Percentiles rank a stretch among this genome's conserved stretches.
These are phyloP conservation scores for Castanea sativa DNA, from an alignment of 306 rosid genomes.

Conservation along the genomic window DNA sequence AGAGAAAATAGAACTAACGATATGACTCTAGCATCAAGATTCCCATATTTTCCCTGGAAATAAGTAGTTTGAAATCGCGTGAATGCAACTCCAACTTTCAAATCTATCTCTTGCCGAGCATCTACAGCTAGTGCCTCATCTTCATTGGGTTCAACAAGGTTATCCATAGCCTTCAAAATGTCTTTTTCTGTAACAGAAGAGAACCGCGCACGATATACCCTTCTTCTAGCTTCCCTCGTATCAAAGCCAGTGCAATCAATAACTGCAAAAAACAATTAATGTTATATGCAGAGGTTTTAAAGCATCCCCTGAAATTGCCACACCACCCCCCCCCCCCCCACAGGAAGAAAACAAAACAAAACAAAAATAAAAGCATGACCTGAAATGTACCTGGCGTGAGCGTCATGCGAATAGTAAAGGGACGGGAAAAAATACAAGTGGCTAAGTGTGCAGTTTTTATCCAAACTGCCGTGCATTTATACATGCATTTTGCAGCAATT, in stretches of 20 bases:
- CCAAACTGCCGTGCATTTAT: too few species aligned
- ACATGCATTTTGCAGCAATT: too few species aligned
- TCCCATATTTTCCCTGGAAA: slow-evolving; percentile 97
- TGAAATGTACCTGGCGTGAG: too few species aligned
- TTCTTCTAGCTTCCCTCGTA: slow-evolving; percentile 44
- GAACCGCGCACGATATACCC: slow-evolving; percentile 82
- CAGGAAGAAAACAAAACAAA: too few species aligned
- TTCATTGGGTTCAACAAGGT: slow-evolving; percentile 78
- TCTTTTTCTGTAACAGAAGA: slow-evolving; percentile 93
- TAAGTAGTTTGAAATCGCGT: slow-evolving; percentile 87
- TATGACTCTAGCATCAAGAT: slow-evolving; percentile 92
- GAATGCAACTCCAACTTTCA: slow-evolving; percentile 97
- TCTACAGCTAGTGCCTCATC: slow-evolving; percentile 91
- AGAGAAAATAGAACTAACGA: slow-evolving; percentile 67
- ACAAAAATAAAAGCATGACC: too few species aligned
- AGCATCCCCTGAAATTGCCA: background rate
- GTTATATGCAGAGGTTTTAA: background rate
- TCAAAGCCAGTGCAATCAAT: slow-evolving; percentile 72
- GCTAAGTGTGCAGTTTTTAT: too few species aligned
- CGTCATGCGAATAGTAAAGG: too few species aligned
- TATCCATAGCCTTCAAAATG: slow-evolving; percentile 80
- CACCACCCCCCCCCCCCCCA: too few species aligned
- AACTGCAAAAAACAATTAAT: slow-evolving; percentile 54
- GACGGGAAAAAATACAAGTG: too few species aligned
- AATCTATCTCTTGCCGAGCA: slow-evolving; percentile 98